Evolutionary conservation across 306 rosid species (phyloP).

Genomic region (Hippophae gyantsensis): DNA sequence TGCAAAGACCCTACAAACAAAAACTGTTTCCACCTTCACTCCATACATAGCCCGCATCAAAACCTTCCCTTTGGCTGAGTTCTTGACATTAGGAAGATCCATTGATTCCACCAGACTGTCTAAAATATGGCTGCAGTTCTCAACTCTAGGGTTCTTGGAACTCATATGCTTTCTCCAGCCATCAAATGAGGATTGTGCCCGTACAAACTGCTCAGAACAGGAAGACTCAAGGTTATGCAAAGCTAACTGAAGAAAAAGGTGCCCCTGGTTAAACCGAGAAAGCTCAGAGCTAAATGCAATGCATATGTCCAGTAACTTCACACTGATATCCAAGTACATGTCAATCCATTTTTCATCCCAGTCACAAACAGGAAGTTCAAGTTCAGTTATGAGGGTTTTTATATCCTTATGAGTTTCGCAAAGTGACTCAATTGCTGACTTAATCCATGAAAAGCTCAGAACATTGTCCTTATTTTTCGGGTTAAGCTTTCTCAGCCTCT

Average conservation of each 20-base stretch:
- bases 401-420: constrained; percentile 53
- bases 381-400: constrained; percentile 36
- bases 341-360: constrained; percentile 94
- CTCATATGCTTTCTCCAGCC: constrained; percentile 49
- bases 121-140: constrained; percentile 40
- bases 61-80: constrained; percentile 71
- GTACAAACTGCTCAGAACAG: constrained; percentile 37
- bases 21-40: constrained; percentile 58
- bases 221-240: constrained; percentile 47
- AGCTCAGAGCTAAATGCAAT: constrained; percentile 67
- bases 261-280: constrained; percentile 61
- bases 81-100: constrained; percentile 73
- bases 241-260: constrained; percentile 49
- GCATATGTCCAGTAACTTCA: constrained; percentile 69
- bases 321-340: constrained; percentile 67
- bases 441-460: constrained; percentile 81
- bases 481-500: constrained; percentile 50
- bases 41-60: constrained; percentile 81
- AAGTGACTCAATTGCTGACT: constrained; percentile 50
- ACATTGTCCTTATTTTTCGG: constrained; percentile 51
- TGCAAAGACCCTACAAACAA: constrained; percentile 59
- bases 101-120: constrained; percentile 48
- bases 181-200: constrained; percentile 51
- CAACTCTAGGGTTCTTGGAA: constrained; percentile 45
- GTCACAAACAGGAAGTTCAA: constrained; percentile 54